These are phyloP conservation scores for Neurospora sp. DNA, from an alignment of 2,329 filamentous ascomycete genomes.

Conservation along the genomic window DNA sequence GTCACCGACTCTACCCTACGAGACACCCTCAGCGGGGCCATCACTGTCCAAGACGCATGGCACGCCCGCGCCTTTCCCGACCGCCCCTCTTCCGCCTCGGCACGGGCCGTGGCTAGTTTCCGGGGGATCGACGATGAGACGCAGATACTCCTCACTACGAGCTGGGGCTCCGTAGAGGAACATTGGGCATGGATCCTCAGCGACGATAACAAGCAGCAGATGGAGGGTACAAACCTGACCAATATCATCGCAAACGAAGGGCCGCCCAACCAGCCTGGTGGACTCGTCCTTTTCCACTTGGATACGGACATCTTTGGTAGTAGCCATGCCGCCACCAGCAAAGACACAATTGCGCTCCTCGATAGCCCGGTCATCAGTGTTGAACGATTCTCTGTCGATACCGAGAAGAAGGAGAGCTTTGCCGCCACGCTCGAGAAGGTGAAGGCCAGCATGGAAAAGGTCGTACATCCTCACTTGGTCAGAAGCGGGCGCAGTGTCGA, in stretches of 20 bases:
- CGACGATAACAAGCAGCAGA: slow-evolving; percentile 27
- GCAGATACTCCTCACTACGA: slow-evolving; percentile 32
- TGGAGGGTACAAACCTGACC: slow-evolving; percentile 21
- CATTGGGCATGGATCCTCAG: slow-evolving; percentile 35
- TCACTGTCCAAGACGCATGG: slow-evolving; percentile 31
- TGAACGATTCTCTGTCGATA: slow-evolving; percentile 22
- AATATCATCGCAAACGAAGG: slow-evolving; percentile 24
- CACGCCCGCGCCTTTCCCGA: slow-evolving; percentile 23
- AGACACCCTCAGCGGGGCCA: slow-evolving; percentile 22
- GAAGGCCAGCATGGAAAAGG: slow-evolving; percentile 22
- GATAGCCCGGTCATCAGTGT: slow-evolving; percentile 29
- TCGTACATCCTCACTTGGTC: slow-evolving; percentile 22
- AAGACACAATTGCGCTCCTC: slow-evolving; percentile 13
- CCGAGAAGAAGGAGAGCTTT: slow-evolving; percentile 24
- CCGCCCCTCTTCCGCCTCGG: slow-evolving; percentile 27
- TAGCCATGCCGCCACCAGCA: neutral
- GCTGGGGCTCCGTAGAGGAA: slow-evolving; percentile 32
- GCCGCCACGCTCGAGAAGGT: slow-evolving; percentile 24
- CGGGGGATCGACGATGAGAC: slow-evolving; percentile 27
- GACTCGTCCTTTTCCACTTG: slow-evolving; percentile 29
- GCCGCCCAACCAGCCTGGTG: slow-evolving; percentile 17
- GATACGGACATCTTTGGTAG: slow-evolving; percentile 21
- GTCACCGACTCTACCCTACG: slow-evolving; percentile 24
- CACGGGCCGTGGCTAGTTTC: slow-evolving; percentile 24
- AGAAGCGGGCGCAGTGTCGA: slow-evolving; percentile 35